Evolutionary conservation across 768 basidiomycete genomes (phyloP), one percentile per base, ranked within the genome.

Genomic region (Suillus fuscotomentosus): DNA sequence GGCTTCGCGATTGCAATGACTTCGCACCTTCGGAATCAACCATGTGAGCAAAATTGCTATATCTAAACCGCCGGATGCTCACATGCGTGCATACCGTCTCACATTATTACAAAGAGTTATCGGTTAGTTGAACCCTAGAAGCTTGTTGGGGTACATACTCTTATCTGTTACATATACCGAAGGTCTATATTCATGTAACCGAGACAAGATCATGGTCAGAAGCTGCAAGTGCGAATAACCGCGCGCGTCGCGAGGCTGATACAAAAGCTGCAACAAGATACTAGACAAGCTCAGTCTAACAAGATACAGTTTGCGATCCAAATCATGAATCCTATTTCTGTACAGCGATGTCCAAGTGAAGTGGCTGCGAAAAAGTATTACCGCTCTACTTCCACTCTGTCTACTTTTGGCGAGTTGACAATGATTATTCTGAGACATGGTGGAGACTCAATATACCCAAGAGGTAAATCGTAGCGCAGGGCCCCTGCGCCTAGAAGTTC

Each of bases 121-220:
- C 39, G 27, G 57, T 27, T 20, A 59, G 41, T 20, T 5, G 57
- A 59, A 13, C 41, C 56, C 24, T 22, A n/a, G 5, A 38, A 38
- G 34, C 13, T 56, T 38, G 7, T 57, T 57, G 10, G 22, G 39
- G 38, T 20, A 27, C 11, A 31, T 31, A 10, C 8, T 10, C n/a
- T n/a, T 38, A 38, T 38, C 38, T 57, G 20, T 54, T 54, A 54
- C 53, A 54, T 36, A 54, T n/a, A n/a, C 53, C 53, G 53, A 54
- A 54, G 53, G 53, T 34, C 31, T 20, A 24, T 24, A 48, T 48
- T 24, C 48, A 31, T 50, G 20, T 54, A 54, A 36, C 34, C 53
- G 31, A 54, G 53, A 6, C n/a, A n/a, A n/a, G n/a, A n/a, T n/a
- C n/a, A n/a, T n/a, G n/a, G 3, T 24, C 22, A 39, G 55, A 57